Percentiles rank a stretch among this genome's conserved stretches.
Evolutionary conservation across 768 basidiomycete genomes (phyloP).

Genomic region (Mrakia hoshinonis): DNA sequence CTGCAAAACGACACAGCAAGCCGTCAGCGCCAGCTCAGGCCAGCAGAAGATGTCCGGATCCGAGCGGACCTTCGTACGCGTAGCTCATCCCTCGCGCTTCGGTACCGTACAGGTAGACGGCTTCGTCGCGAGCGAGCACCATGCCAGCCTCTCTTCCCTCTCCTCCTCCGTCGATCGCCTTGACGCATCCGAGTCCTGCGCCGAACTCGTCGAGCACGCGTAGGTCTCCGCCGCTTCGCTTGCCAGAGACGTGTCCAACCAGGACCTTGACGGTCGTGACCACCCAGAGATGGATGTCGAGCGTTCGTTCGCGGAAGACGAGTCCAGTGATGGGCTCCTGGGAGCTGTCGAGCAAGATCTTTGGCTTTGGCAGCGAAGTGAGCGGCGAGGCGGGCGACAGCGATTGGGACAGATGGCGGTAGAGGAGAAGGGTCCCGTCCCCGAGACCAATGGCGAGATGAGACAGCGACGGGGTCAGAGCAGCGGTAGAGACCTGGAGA

Average conservation of each 20-base stretch:
- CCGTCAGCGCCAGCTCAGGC: not conserved
- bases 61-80: slow-evolving; percentile 72
- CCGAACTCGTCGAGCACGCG: slow-evolving; percentile 72
- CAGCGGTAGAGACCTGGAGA: slow-evolving; percentile 62
- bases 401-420: slow-evolving; percentile 84
- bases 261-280: slow-evolving; percentile 13
- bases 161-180: not conserved
- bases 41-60: not conserved
- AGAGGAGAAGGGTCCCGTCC: slow-evolving; percentile 85
- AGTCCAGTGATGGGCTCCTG: slow-evolving; percentile 87
- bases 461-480: slow-evolving; percentile 64
- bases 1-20: slow-evolving; percentile 41
- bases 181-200: slow-evolving; percentile 65
- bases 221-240: slow-evolving; percentile 43
- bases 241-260: slow-evolving; percentile 16
- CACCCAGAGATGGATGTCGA: slow-evolving; percentile 15
- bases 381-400: slow-evolving; percentile 47
- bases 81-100: slow-evolving; percentile 77
- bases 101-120: slow-evolving; percentile 72
- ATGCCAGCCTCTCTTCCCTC: slow-evolving; percentile 53
- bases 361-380: slow-evolving; percentile 73
- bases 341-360: slow-evolving; percentile 67
- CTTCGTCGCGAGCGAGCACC: slow-evolving; percentile 81
- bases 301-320: slow-evolving; percentile 63
- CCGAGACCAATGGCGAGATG: slow-evolving; percentile 89